Evolutionary conservation across 164 flowering plant species (phyloP), one percentile per base, ranked within the genome.

Genomic region (Berberis thunbergii): DNA sequence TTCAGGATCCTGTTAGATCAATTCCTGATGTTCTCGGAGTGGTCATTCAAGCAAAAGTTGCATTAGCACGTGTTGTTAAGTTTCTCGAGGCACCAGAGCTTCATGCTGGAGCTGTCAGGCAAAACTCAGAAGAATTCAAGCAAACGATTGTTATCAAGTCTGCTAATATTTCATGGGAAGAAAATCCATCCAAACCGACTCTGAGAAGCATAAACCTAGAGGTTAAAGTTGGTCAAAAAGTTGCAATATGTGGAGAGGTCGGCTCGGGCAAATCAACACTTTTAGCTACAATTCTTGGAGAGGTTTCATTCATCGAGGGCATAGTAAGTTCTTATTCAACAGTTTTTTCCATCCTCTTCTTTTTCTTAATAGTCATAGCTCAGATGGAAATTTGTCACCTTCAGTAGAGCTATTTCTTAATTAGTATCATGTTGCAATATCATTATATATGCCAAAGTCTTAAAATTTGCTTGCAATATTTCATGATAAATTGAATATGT

Each of bases 201-300:
- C 55, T 87, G 13, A 73, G 75, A 61, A 78, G 79, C 64, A 75
- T 87, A 52, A 72, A 75, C 58, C 64, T 87, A 64, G 77, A 52
- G 54, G 78, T 79, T 60, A 73, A 63, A 61, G 69, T 71, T 40
- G 81, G 83, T 40, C 82, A 82, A 65, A 82, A 81, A 62, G 69
- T 82, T 43, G 91, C 91, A 7, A 74, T 85, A 6, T 83, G 87
- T 67, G 90, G 86, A 57, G 86, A 83, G 72, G 92, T 86, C 59
- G 92, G 92, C 4, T 80, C 92, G 0, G 88, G 92, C 2, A 86
- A 84, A 76, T 84, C 91, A 65, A 82, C 84, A 11, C 86, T 86
- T 71, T 48, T 86, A 54, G 81, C 87, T 4, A 80, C 86, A 42
- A 70, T 82, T 68, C 83, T 84, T 48, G 86, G 94, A 66, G 94